Evolutionary conservation across 169 alveolate species (phyloP).

Genomic region (Babesia microti): DNA sequence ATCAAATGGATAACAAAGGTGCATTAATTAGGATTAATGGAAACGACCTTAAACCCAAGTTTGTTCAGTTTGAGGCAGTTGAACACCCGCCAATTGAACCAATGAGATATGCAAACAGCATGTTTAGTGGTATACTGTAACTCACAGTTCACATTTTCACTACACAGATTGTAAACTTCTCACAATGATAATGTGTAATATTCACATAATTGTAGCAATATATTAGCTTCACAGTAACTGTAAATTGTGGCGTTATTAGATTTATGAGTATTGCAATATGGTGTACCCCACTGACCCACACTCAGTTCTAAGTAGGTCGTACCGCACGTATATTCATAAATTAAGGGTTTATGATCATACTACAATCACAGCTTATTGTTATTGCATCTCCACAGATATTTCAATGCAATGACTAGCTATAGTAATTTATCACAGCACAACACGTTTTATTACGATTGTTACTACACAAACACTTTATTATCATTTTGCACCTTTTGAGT

Average conservation of each 20-base stretch:
- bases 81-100: conserved; percentile 88
- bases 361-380: no score
- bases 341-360: no score
- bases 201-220: not conserved
- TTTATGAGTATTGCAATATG: no score
- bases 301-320: no score
- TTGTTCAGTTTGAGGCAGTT: conserved; percentile 80
- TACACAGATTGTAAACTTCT: conserved; percentile 2
- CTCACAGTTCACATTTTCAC: not conserved
- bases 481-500: no score
- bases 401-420: no score
- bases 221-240: not conserved
- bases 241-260: conserved; percentile 2
- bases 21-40: conserved; percentile 84
- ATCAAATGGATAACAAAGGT: conserved; percentile 98
- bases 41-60: conserved; percentile 74
- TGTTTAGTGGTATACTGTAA: conserved; percentile 48
- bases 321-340: no score
- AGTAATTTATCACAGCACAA: no score
- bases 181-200: not conserved
- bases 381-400: no score
- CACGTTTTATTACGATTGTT: no score
- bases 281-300: no score
- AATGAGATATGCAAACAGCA: conserved; percentile 83
- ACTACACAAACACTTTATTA: no score